Percentiles rank a stretch among this genome's conserved stretches.
These are phyloP conservation scores for Neoboletus magnificus DNA, from an alignment of 768 basidiomycete species.

Conservation along the genomic window DNA sequence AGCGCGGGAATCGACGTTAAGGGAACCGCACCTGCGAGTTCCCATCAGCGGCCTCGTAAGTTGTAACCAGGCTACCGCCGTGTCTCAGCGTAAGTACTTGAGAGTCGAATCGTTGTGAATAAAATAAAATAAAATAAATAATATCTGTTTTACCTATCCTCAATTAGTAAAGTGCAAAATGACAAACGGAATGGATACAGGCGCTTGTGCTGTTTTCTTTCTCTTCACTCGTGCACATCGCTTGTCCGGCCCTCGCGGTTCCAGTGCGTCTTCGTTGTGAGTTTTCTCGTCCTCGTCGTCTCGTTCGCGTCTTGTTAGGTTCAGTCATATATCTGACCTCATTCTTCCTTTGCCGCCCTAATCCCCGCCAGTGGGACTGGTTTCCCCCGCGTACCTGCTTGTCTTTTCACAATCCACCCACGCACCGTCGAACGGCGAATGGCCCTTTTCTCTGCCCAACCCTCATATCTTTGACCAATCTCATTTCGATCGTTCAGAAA, in stretches of 20 bases:
- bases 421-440: constrained; percentile 20
- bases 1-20: background rate
- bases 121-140: background rate
- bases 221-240: constrained; percentile 3
- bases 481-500: constrained; percentile 12
- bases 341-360: background rate
- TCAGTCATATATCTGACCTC: background rate
- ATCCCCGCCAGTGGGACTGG: constrained; percentile 14
- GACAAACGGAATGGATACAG: background rate
- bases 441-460: constrained; percentile 11
- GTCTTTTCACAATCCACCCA: constrained; percentile 1
- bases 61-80: too few relatives aligned
- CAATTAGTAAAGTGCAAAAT: constrained; percentile 1
- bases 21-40: too few relatives aligned
- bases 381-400: constrained; percentile 10
- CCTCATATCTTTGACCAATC: constrained; percentile 11
- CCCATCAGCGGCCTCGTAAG: too few relatives aligned
- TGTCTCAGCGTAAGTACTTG: too few relatives aligned
- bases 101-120: background rate
- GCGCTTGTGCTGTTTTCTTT: background rate
- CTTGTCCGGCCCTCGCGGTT: constrained; percentile 3
- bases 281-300: background rate
- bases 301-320: background rate
- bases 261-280: constrained; percentile 9
- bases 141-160: background rate